Percentiles rank a stretch among this genome's conserved stretches.
phyloP scores from a whole-genome alignment of 805 yeast genomes.

The Wickerhamiella occidentalis region DNA sequence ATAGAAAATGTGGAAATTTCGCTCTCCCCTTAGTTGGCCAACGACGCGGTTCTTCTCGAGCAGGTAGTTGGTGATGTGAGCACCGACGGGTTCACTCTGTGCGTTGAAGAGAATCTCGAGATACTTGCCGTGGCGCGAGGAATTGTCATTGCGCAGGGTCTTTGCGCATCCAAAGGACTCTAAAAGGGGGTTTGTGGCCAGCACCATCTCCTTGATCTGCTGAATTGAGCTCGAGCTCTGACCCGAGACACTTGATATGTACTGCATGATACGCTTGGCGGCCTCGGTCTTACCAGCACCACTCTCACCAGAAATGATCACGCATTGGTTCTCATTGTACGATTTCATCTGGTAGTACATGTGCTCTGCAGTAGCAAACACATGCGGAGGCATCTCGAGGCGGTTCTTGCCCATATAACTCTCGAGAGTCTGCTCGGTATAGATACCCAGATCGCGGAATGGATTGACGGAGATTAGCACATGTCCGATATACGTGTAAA shows the following conservation, averaged over 20 bases:
- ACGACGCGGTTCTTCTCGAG: slow-evolving; percentile 94
- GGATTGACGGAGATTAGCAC: slow-evolving; percentile 94
- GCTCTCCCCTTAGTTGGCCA: slow-evolving; percentile 81
- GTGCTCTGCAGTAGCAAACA: slow-evolving; percentile 91
- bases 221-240: slow-evolving; percentile 54
- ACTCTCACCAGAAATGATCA: slow-evolving; percentile 92
- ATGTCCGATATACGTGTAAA: slow-evolving; percentile 89
- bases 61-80: slow-evolving; percentile 88
- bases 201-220: slow-evolving; percentile 89
- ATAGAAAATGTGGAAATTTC: slow-evolving; percentile 94
- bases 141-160: slow-evolving; percentile 76
- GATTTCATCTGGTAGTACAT: slow-evolving; percentile 94
- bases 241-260: slow-evolving; percentile 77
- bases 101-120: slow-evolving; percentile 78
- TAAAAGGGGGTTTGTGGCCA: slow-evolving; percentile 87
- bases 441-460: slow-evolving; percentile 89
- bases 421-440: slow-evolving; percentile 64
- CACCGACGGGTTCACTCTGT: slow-evolving; percentile 81
- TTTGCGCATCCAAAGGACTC: slow-evolving; percentile 93
- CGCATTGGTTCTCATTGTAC: slow-evolving; percentile 91
- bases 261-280: slow-evolving; percentile 95
- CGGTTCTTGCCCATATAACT: slow-evolving; percentile 85
- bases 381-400: slow-evolving; percentile 95
- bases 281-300: slow-evolving; percentile 99
- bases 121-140: slow-evolving; percentile 88